A percentile compares a stretch with the other conserved stretches of the same genome.
Conservation (phyloP, 139 green algal genomes). For the Chlamydomonas sp. region DNA sequence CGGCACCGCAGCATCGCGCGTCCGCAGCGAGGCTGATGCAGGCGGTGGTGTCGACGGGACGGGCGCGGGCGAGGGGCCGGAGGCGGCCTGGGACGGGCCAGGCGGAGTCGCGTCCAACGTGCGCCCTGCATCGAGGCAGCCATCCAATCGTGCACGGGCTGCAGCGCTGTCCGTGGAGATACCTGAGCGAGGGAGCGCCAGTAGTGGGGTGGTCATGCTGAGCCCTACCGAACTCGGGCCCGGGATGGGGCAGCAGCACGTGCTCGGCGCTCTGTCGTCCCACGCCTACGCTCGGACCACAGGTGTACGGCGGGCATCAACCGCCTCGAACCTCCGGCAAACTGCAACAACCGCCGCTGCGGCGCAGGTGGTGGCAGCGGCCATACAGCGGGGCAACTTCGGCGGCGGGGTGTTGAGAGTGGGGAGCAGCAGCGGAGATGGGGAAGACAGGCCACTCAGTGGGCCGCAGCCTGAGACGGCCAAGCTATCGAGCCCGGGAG, state of each 20-base stretch:
- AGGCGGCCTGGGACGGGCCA: too few species aligned
- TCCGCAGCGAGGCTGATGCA: too few species aligned
- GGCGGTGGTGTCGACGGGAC: too few species aligned
- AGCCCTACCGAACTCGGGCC: background rate
- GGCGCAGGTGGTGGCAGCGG: slow-evolving; percentile 12
- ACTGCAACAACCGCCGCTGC: slow-evolving; percentile 20
- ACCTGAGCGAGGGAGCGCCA: background rate
- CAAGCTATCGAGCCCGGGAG: background rate
- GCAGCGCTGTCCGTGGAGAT: background rate
- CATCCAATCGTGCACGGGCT: background rate
- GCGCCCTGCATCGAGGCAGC: background rate
- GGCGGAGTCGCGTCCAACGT: too few species aligned
- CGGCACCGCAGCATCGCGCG: too few species aligned
- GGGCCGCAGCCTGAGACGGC: background rate
- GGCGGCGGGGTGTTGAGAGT: background rate
- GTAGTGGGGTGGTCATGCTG: background rate
- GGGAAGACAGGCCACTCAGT: background rate
- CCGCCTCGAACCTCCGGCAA: slow-evolving; percentile 8
- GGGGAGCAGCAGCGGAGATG: background rate
- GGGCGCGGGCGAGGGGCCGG: too few species aligned
- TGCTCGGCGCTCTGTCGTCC: background rate
- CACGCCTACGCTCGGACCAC: background rate
- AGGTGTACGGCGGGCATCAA: background rate
- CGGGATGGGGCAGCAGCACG: background rate
- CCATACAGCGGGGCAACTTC: background rate